Base-by-base conservation (phyloP, 2,329 filamentous ascomycete species). In the Trichoderma semiorbis region DNA sequence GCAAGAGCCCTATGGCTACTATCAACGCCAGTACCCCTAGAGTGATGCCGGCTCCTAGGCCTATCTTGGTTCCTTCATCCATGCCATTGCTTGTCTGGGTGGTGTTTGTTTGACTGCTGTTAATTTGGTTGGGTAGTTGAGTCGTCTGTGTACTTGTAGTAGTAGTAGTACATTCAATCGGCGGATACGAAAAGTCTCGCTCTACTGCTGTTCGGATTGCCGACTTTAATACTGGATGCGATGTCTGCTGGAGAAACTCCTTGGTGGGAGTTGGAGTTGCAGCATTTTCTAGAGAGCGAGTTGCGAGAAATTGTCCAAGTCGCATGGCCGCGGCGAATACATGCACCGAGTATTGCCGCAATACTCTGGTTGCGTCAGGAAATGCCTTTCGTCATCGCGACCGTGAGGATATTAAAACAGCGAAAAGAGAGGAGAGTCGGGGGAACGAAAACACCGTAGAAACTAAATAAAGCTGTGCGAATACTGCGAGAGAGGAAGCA, bases 21-120 rank as follows among this genome's bases (percentile, higher is more conserved):
- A 53, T n/a, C 24, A 69, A 18, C 7, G 57, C n/a, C n/a, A 71
- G 50, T 26, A 53, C 36, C 7, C 60, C 71, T n/a, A 73, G 26
- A 14, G 61, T 34, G 30, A 73, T 55, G n/a, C 60, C 71, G 10
- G 60, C 34, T 36, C 32, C 50, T 8, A 71, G 65, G 8, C 61
- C 68, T 16, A 55, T 47, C 39, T 66, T 66, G 21, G 69, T 60
- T 16, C 50, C 67, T n/a, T 55, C 7, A 12, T 62, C 26, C 7
- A 71, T 28, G 14, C 60, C 50, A 18, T 24, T 53, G n/a, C 47
- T 24, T 14, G 47, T 53, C 21, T 53, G 47, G 2, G 47, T 24
- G 47, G 26, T 36, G 34, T 60, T 43, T 10, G 58, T 34, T 1
- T 53, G 62, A 3, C 47, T 50, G 34, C 18, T 34, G 12, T 34